A percentile compares a stretch with the other conserved stretches of the same genome.
Evolutionary conservation across 352 stramenopile genomes (phyloP).

Genomic region (Phytopythium oedochilum): DNA sequence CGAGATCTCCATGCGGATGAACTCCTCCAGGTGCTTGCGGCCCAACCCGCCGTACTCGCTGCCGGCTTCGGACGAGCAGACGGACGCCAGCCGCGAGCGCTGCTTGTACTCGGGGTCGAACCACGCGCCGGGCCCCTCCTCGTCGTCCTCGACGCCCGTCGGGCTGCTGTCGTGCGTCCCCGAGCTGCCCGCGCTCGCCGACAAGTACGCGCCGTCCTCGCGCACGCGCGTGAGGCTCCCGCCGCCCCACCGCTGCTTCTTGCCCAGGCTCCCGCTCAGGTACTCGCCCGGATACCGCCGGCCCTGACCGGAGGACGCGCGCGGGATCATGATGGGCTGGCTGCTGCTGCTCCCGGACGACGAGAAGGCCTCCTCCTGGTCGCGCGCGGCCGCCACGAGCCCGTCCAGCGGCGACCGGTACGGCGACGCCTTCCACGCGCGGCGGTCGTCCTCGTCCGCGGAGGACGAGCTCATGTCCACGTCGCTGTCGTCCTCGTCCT

Average conservation of each 20-base stretch:
- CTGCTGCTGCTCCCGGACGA: constrained; percentile 21
- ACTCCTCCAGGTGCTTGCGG: constrained; percentile 71
- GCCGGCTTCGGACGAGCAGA: constrained; percentile 66
- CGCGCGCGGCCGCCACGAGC: constrained; percentile 48
- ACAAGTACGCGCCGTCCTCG: constrained; percentile 36
- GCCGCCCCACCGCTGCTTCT: constrained; percentile 35
- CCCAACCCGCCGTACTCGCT: constrained; percentile 71
- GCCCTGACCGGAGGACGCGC: constrained; percentile 18
- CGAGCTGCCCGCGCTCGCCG: constrained; percentile 11
- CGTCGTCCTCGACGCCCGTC: constrained; percentile 62
- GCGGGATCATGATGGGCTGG: constrained; percentile 63
- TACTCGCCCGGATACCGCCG: constrained; percentile 13
- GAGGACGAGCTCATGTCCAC: constrained; percentile 37
- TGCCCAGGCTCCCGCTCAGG: constrained; percentile 24
- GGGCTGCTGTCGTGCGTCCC: constrained; percentile 58
- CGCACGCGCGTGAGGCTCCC: constrained; percentile 55
- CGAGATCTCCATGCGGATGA: constrained; percentile 81
- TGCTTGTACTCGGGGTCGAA: constrained; percentile 73
- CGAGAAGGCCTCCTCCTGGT: constrained; percentile 30
- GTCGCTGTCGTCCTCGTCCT: constrained; percentile 37
- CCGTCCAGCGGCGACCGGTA: constrained; percentile 67
- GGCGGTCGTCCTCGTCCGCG: constrained; percentile 40
- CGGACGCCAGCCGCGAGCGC: constrained; percentile 56
- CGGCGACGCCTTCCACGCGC: constrained; percentile 31
- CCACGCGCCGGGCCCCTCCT: constrained; percentile 31